Evolutionary conservation across 495 filamentous ascomycete genomes (phyloP), one percentile per base, ranked within the genome.

Genomic region (Hypoxylon trugodes): DNA sequence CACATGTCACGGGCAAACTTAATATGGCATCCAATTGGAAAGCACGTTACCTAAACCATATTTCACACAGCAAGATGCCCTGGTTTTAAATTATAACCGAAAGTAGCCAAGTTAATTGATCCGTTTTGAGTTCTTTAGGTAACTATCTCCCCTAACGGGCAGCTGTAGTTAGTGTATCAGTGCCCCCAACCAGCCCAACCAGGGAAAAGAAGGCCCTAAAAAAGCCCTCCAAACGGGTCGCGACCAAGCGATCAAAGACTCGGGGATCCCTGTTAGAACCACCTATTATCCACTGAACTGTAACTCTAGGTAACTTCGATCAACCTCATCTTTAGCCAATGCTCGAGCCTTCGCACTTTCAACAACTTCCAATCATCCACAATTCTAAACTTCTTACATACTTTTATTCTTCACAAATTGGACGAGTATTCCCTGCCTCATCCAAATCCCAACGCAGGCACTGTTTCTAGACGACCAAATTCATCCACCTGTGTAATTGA

Each of bases 281-380:
- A 33, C 45, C 33, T 32, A 35, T 48, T 15, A 42, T 15, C 47
- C 46, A 26, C 9, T 47, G 28, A 26, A 46, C 33, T 35, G 45
- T 35, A 43, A 41, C 10, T 41, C 15, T 36, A 40, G 49, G 45
- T 22, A 46, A 41, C 45, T 33, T n/a, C n/a, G 18, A 52, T 65
- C 61, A 48, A 52, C 45, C 45, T 60, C 58, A 53, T 36, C 38
- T 65, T 60, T 59, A 26, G 43, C 46, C 63, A 61, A 66, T 61
- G 55, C 49, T 47, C 25, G 36, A 54, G 41, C 50, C 43, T 65
- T 59, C 54, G 41, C 53, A 59, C n/a, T 59, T 59, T 24, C 24
- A 28, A 52, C 10, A 57, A 36, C 40, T 28, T 45, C 41, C 49
- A 61, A 51, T 51, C 41, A 41, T 53, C 47, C 48, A 47, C 30